These are phyloP conservation scores for Didymella lethalis DNA, from an alignment of 2,329 filamentous ascomycete species.

Conservation along the genomic window DNA sequence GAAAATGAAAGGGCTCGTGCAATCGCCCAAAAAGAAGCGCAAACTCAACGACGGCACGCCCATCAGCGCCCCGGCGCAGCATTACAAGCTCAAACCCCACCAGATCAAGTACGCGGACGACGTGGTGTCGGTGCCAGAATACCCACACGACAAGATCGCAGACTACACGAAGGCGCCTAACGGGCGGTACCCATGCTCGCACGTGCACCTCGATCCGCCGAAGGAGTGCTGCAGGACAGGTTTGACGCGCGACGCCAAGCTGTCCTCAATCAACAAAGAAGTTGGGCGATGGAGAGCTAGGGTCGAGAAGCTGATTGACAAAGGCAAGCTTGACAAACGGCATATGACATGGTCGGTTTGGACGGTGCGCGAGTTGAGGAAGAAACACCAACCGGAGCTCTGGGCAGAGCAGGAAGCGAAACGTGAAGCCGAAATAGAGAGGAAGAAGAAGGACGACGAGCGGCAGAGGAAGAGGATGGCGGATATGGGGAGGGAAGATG, in stretches of 20 bases:
- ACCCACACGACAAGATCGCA: background rate
- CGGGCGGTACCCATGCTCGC: conserved; percentile 6
- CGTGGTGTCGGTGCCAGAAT: background rate
- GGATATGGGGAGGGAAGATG: background rate
- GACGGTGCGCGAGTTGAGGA: background rate
- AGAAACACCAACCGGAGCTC: conserved; percentile 1
- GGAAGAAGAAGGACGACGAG: background rate
- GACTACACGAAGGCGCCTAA: background rate
- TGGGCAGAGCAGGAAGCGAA: background rate
- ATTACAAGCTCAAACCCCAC: background rate
- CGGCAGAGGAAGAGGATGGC: background rate
- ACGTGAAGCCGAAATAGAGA: background rate
- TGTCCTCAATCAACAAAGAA: background rate
- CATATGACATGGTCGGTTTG: conserved; percentile 16
- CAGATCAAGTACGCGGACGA: background rate
- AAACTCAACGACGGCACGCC: background rate
- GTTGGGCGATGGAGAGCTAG: background rate
- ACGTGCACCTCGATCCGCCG: background rate
- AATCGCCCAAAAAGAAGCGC: background rate
- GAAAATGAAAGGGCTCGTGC: background rate
- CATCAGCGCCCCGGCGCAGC: background rate
- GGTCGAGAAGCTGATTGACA: conserved; percentile 8
- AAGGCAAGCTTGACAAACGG: background rate
- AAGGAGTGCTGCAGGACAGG: conserved; percentile 6
- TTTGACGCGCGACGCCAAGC: background rate